These are phyloP conservation scores for Paramecium caudatum DNA, from an alignment of 73 alveolate species.

Conservation along the genomic window DNA sequence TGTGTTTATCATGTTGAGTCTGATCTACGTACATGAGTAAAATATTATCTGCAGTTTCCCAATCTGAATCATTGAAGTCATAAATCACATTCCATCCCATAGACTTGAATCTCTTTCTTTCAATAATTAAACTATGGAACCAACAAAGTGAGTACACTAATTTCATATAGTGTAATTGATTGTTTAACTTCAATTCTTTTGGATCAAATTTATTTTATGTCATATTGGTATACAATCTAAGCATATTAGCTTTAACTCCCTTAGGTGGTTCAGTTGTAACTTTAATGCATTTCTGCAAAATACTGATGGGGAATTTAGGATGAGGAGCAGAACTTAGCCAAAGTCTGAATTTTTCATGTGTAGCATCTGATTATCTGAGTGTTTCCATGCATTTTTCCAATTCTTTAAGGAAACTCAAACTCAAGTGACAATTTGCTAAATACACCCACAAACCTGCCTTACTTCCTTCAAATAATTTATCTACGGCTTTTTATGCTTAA, in stretches of 20 bases:
- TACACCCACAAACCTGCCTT: slow-evolving; percentile 97
- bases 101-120: slow-evolving; percentile 96
- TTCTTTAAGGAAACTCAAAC: slow-evolving; percentile 91
- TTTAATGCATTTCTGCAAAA: slow-evolving; percentile 98
- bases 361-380: slow-evolving; percentile 86
- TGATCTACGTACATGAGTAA: slow-evolving; percentile 96
- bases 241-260: slow-evolving; percentile 99
- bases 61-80: slow-evolving; percentile 99
- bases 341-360: slow-evolving; percentile 97
- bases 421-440: slow-evolving; percentile 97
- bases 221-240: slow-evolving; percentile 96
- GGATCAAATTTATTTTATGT: slow-evolving; percentile 84
- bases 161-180: slow-evolving; percentile 65
- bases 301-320: slow-evolving; percentile 99
- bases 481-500: slow-evolving; percentile 88
- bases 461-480: slow-evolving; percentile 88
- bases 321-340: slow-evolving; percentile 99
- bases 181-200: slow-evolving; percentile 1
- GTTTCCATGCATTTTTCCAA: slow-evolving; percentile 95
- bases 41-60: slow-evolving; percentile 98
- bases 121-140: slow-evolving; percentile 74
- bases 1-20: slow-evolving; percentile 27
- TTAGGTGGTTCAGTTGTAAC: slow-evolving; percentile 99
- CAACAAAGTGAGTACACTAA: slow-evolving; percentile 76
- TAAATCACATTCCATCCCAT: slow-evolving; percentile 99